phyloP scores from a whole-genome alignment of 2,329 filamentous ascomycete species.

The Curvularia sp. region DNA sequence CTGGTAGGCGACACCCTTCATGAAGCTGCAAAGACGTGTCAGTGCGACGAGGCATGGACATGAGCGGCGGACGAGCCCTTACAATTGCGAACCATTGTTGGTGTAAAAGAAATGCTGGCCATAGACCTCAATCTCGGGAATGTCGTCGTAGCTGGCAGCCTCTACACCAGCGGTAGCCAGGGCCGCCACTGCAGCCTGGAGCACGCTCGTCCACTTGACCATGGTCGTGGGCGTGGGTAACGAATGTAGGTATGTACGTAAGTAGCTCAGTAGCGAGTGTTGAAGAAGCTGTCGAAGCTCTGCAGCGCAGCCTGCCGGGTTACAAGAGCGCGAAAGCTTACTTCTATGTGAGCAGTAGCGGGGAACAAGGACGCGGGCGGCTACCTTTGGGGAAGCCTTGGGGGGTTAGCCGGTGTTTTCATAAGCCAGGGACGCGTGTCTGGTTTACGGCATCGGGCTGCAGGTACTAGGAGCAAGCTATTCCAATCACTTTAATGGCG shows the following conservation, averaged over 20 bases:
- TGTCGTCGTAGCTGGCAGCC: constrained; percentile 44
- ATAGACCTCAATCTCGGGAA: constrained; percentile 53
- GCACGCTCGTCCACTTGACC: constrained; percentile 21
- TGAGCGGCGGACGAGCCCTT: constrained; percentile 8
- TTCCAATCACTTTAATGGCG: constrained; percentile 6
- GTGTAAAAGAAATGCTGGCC: constrained; percentile 90
- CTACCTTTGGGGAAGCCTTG: not conserved
- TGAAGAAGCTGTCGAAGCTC: not conserved
- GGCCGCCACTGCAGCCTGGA: constrained; percentile 29
- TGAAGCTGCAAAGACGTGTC: constrained; percentile 62
- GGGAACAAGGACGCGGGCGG: not conserved
- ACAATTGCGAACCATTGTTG: constrained; percentile 77
- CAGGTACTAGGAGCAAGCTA: not conserved
- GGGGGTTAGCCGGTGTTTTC: constrained; percentile 1
- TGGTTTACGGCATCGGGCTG: not conserved
- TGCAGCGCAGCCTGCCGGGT: no score
- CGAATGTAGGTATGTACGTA: constrained; percentile 6
- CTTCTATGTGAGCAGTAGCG: not conserved
- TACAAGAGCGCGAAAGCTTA: not conserved
- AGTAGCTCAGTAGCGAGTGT: constrained; percentile 6
- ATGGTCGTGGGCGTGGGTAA: constrained; percentile 6
- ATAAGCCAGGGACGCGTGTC: constrained; percentile 3
- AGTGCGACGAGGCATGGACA: constrained; percentile 3
- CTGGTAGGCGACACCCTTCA: constrained; percentile 95
- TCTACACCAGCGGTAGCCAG: constrained; percentile 20